A percentile compares a stretch with the other conserved stretches of the same genome.
Evolutionary conservation across 2,329 filamentous ascomycete genomes (phyloP).

Genomic region (Chaetomiaceae sp.): DNA sequence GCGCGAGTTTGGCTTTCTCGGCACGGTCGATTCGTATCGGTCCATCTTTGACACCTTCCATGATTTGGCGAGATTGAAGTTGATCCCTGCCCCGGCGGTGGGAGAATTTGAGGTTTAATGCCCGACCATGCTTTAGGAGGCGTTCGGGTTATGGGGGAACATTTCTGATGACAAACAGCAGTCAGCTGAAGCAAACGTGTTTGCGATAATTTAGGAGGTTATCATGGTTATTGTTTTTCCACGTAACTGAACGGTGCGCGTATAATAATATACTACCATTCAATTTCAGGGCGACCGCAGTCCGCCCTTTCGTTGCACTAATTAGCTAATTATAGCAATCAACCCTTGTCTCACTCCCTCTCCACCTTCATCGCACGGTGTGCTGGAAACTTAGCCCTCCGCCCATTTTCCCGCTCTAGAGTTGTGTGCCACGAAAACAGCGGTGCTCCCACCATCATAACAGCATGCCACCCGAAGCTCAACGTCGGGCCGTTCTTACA

Average conservation of each 20-base stretch:
- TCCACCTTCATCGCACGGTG: background rate
- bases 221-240: too few species aligned
- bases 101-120: slow-evolving; percentile 2
- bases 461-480: slow-evolving; percentile 16
- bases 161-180: background rate
- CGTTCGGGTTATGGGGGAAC: background rate
- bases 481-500: slow-evolving; percentile 9
- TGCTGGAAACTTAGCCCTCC: slow-evolving; percentile 15
- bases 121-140: background rate
- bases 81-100: slow-evolving; percentile 9
- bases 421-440: slow-evolving; percentile 10
- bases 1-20: slow-evolving; percentile 32
- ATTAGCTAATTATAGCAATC: too few species aligned
- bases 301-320: too few species aligned
- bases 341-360: too few species aligned
- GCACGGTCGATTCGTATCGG: slow-evolving; percentile 32
- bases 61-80: slow-evolving; percentile 20
- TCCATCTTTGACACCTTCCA: slow-evolving; percentile 24
- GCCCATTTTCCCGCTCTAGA: slow-evolving; percentile 12
- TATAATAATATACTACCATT: too few species aligned
- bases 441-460: slow-evolving; percentile 11
- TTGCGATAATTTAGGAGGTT: too few species aligned
- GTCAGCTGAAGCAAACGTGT: too few species aligned
- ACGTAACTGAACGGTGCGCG: too few species aligned
- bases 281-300: too few species aligned